Base-by-base conservation (phyloP, 768 basidiomycete genomes). In the Tephrocybe sp. region DNA sequence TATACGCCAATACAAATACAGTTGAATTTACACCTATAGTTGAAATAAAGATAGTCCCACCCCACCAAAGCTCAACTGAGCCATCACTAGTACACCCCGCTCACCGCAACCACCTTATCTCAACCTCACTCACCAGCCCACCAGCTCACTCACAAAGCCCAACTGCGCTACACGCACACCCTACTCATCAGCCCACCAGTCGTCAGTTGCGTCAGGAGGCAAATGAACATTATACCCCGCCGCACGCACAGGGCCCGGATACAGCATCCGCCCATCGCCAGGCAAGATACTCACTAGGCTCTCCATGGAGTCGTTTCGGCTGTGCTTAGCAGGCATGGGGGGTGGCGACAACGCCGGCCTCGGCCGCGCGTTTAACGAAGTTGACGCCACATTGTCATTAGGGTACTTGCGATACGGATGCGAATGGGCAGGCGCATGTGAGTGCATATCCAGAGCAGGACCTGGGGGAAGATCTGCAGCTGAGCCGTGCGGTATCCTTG, bases 161-260 rank as follows among this genome's bases (percentile, higher is more conserved):
- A n/a, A n/a, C n/a, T n/a, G n/a, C n/a, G n/a, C n/a, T n/a, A n/a
- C 19, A 10, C 40, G 10, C 31, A 39, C 41, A 22, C 48, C 32
- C n/a, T 26, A 16, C 38, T 39, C 14, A 49, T n/a, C 19, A 36
- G 32, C 20, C 39, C 30, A 41, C 19, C 12, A 19, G 9, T 52
- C 49, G 11, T 46, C 48, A 4, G 13, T 53, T 22, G 19, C 48
- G 17, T 41, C 44, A n/a, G 16, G 26, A 7, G 39, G 31, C 12
- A 43, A 33, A 11, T 45, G 22, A 8, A 54, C 34, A 31, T 23
- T 51, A 23, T 71, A 68, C 9, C 69, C 71, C 4, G 68, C 70
- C 3, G 64, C 66, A 23, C 72, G 67, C 22, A 71, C 71, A 11
- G 71, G 56, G 2, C 63, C 62, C 4, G 73, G 75, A 55, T 73